phyloP scores from a whole-genome alignment of 495 filamentous ascomycete species.

The Neurospora pannonica region DNA sequence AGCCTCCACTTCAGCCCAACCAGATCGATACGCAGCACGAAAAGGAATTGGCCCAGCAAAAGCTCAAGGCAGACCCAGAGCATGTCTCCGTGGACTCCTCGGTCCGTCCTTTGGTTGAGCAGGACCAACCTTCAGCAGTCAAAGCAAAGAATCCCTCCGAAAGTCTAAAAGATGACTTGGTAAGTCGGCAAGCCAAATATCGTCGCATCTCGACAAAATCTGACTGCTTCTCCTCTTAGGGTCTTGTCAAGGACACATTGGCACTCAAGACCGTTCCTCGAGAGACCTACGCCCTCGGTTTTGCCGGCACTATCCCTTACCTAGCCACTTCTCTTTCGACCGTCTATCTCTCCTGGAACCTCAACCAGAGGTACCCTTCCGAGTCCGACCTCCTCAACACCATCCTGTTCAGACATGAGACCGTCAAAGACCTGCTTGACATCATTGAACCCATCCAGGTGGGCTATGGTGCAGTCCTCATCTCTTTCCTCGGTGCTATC shows the following conservation, averaged over 20 bases:
- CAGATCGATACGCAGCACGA: constrained; percentile 44
- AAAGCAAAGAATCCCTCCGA: constrained; percentile 54
- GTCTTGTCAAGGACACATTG: constrained; percentile 83
- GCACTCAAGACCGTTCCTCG: constrained; percentile 64
- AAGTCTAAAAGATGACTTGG: constrained; percentile 64
- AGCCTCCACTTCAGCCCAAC: constrained; percentile 15
- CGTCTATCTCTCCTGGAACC: constrained; percentile 75
- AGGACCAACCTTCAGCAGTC: constrained; percentile 10
- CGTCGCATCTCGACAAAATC: not conserved
- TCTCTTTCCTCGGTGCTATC: constrained; percentile 92
- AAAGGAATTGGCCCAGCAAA: constrained; percentile 36
- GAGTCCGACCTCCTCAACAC: constrained; percentile 43
- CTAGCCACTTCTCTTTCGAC: constrained; percentile 78
- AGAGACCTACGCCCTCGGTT: constrained; percentile 71
- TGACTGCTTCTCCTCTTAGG: constrained; percentile 35
- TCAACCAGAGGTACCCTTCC: constrained; percentile 57
- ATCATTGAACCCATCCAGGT: constrained; percentile 85
- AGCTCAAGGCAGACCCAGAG: constrained; percentile 47
- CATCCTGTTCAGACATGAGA: constrained; percentile 55
- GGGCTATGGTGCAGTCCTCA: constrained; percentile 87
- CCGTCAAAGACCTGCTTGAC: constrained; percentile 63
- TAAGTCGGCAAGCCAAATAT: constrained; percentile 32
- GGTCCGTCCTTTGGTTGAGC: constrained; percentile 45
- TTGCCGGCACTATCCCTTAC: constrained; percentile 87
- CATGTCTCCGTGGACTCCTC: constrained; percentile 48